phyloP scores from a whole-genome alignment of 225 moss, liverwort and hornwort species.

The Physcomitrium patens region DNA sequence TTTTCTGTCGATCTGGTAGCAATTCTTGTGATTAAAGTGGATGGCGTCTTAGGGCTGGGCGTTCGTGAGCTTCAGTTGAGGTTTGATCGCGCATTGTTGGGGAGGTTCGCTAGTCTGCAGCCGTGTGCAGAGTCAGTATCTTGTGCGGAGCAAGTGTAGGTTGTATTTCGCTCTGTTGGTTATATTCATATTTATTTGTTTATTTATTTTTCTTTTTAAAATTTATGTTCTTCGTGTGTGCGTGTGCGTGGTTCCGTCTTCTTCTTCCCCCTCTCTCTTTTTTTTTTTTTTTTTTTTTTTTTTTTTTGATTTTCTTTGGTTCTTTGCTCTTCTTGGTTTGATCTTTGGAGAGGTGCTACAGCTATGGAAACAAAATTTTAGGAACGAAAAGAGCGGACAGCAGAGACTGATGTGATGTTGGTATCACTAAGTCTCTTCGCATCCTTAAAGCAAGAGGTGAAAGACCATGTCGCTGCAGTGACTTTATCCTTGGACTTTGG shows the following conservation, averaged over 20 bases:
- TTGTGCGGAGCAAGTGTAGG: background rate
- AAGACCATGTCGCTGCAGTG: no score
- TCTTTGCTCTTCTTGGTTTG: background rate
- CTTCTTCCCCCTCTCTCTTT: no score
- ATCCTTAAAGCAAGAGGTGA: background rate
- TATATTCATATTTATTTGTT: no score
- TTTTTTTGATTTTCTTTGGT: no score
- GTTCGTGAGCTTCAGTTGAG: background rate
- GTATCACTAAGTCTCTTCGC: background rate
- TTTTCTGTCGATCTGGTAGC: background rate
- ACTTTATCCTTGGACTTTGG: background rate
- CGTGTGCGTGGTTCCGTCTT: no score
- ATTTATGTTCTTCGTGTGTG: no score
- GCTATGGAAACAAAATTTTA: background rate
- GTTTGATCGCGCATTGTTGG: constrained; percentile 16
- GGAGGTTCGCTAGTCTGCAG: background rate
- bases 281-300: no score
- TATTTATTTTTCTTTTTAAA: no score
- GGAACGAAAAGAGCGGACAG: background rate
- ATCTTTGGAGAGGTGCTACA: background rate
- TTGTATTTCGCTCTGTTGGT: background rate
- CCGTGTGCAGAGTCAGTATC: background rate
- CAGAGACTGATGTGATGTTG: background rate
- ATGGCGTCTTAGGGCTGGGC: background rate
- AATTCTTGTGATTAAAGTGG: background rate